These are phyloP conservation scores for Ambrosia trifida DNA, from an alignment of 129 eudicot species.

Conservation along the genomic window DNA sequence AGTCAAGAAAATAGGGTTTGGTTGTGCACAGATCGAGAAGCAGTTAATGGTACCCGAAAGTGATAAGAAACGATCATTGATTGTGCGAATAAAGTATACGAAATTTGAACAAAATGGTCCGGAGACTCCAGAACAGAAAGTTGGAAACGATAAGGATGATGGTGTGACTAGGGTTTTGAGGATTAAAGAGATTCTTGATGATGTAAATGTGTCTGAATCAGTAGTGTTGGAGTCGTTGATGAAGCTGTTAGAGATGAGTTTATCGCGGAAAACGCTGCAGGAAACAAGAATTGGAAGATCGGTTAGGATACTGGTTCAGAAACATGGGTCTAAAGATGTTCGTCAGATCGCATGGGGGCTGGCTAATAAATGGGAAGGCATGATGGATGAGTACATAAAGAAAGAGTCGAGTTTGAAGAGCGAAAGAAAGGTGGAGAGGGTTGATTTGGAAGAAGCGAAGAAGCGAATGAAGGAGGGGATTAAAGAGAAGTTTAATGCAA, in stretches of 20 bases:
- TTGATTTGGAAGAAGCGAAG: neutral
- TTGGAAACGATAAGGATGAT: too few relatives aligned
- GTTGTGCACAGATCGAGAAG: too few relatives aligned
- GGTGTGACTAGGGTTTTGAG: neutral
- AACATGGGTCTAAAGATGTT: slow-evolving; percentile 7
- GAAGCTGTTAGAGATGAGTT: neutral
- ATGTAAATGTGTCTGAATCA: neutral
- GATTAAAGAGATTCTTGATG: neutral
- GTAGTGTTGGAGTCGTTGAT: neutral
- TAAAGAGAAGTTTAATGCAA: neutral
- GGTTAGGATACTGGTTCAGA: neutral
- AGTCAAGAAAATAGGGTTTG: too few relatives aligned
- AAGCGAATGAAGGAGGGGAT: neutral
- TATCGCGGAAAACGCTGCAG: neutral
- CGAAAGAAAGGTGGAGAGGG: too few relatives aligned
- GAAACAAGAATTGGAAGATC: neutral
- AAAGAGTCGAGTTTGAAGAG: too few relatives aligned
- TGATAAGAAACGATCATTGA: too few relatives aligned
- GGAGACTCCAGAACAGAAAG: neutral
- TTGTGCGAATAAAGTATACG: too few relatives aligned
- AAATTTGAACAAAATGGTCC: too few relatives aligned
- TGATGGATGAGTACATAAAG: neutral
- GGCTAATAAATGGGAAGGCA: neutral
- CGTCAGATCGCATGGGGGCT: neutral
- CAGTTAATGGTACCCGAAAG: too few relatives aligned